Evolutionary conservation across 2,329 filamentous ascomycete genomes (phyloP).

Genomic region (Colletotrichum sp.): DNA sequence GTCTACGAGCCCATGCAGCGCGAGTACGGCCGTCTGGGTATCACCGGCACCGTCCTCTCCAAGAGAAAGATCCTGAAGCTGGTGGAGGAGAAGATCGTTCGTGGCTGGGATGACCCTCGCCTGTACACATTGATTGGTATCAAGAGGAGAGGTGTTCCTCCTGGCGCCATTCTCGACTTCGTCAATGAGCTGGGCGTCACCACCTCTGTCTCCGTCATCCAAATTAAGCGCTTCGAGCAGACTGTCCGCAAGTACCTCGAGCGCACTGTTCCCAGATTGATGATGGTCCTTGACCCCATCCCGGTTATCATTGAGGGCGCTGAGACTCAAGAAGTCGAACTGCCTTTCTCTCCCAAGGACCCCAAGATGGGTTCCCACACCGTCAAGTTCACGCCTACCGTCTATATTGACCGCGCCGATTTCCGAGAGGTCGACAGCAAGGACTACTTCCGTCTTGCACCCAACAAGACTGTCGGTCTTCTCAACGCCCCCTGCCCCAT

Average conservation of each 20-base stretch:
- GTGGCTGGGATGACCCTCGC: slow-evolving; percentile 90
- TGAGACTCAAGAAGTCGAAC: slow-evolving; percentile 64
- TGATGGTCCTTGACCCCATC: slow-evolving; percentile 88
- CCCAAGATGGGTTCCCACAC: slow-evolving; percentile 67
- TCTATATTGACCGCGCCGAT: slow-evolving; percentile 86
- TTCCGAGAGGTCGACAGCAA: slow-evolving; percentile 78
- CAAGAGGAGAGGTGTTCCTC: slow-evolving; percentile 83
- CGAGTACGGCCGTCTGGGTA: slow-evolving; percentile 71
- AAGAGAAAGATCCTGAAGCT: slow-evolving; percentile 85
- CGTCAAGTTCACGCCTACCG: slow-evolving; percentile 71
- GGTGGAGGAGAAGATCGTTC: slow-evolving; percentile 78
- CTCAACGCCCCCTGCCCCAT: slow-evolving; percentile 76
- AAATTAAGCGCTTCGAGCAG: slow-evolving; percentile 84
- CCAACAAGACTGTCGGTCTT: slow-evolving; percentile 78
- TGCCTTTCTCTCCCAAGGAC: slow-evolving; percentile 86
- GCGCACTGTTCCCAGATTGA: slow-evolving; percentile 83
- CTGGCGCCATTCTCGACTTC: slow-evolving; percentile 87
- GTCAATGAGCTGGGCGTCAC: slow-evolving; percentile 92
- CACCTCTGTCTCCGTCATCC: slow-evolving; percentile 79
- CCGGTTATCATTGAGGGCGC: slow-evolving; percentile 83
- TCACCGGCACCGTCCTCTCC: slow-evolving; percentile 74
- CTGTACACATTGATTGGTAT: slow-evolving; percentile 88
- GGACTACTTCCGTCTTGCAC: slow-evolving; percentile 82
- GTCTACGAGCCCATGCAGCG: slow-evolving; percentile 91
- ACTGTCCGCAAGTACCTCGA: slow-evolving; percentile 87